Conservation (phyloP, 1,284 basidiomycete species). For the Boletellus deceptivus region DNA sequence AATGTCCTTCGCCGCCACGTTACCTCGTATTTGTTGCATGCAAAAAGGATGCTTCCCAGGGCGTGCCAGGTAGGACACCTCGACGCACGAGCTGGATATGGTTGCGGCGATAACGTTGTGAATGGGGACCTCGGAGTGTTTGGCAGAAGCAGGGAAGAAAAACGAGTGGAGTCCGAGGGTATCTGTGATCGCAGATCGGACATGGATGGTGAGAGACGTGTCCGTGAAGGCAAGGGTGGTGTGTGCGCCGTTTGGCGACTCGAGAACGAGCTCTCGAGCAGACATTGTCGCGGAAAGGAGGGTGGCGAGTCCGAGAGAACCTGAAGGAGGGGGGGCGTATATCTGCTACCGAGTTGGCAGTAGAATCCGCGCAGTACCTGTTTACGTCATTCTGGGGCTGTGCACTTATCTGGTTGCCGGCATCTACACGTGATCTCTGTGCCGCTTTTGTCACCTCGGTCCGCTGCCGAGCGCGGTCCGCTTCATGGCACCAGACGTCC, state of each 20-base stretch:
- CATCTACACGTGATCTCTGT: neutral
- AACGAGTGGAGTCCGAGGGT: conserved; percentile 8
- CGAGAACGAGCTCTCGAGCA: conserved; percentile 22
- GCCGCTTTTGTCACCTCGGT: neutral
- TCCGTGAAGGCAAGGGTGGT: conserved; percentile 23
- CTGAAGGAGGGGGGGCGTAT: neutral
- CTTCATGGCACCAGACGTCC: conserved; percentile 37
- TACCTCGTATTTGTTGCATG: conserved; percentile 44
- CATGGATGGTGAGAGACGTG: conserved; percentile 12
- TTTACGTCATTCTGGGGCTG: too few relatives aligned
- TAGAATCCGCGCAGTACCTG: too few relatives aligned
- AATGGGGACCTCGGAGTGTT: conserved; percentile 35
- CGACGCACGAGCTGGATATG: conserved; percentile 37
- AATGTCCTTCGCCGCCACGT: conserved; percentile 38
- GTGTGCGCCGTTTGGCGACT: conserved; percentile 5
- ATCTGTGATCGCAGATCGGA: neutral
- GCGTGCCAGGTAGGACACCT: conserved; percentile 50
- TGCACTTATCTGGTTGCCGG: too few relatives aligned
- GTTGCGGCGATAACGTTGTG: conserved; percentile 53
- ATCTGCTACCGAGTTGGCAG: neutral
- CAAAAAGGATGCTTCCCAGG: conserved; percentile 37
- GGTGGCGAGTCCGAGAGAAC: too few relatives aligned
- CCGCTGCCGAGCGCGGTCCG: too few relatives aligned
- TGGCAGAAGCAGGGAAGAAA: conserved; percentile 5
- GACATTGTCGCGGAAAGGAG: conserved; percentile 15